These are phyloP conservation scores for Colletotrichum ledebouriae DNA, from an alignment of 2,329 filamentous ascomycete species.

Conservation along the genomic window DNA sequence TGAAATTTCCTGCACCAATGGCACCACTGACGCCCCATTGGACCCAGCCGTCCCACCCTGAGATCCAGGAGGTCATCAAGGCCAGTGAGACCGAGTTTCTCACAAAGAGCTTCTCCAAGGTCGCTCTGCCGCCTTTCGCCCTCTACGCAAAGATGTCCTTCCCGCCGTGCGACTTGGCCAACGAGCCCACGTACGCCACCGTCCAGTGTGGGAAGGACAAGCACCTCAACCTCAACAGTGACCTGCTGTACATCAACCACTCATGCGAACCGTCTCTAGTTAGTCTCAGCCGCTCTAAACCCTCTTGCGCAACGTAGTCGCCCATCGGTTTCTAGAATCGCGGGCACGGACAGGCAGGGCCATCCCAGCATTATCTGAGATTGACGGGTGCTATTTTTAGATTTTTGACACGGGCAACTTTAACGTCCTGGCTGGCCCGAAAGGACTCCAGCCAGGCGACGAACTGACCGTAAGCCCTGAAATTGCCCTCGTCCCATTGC, in stretches of 20 bases:
- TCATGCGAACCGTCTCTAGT: slow-evolving; percentile 76
- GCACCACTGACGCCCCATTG: slow-evolving; percentile 71
- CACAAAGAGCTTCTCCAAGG: slow-evolving; percentile 70
- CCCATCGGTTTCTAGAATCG: not conserved
- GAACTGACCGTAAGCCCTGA: slow-evolving; percentile 66
- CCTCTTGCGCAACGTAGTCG: not conserved
- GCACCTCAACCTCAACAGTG: slow-evolving; percentile 75
- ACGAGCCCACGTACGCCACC: slow-evolving; percentile 72
- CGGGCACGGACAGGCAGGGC: slow-evolving; percentile 29
- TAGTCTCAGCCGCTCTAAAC: slow-evolving; percentile 49
- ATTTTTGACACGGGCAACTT: slow-evolving; percentile 71
- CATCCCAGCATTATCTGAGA: slow-evolving; percentile 24
- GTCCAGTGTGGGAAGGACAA: slow-evolving; percentile 69
- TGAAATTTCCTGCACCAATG: slow-evolving; percentile 53
- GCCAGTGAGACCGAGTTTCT: slow-evolving; percentile 67
- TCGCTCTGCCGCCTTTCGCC: slow-evolving; percentile 70
- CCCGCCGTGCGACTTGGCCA: slow-evolving; percentile 70
- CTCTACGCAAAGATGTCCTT: slow-evolving; percentile 76
- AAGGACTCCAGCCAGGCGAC: slow-evolving; percentile 67
- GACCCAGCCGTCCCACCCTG: slow-evolving; percentile 71
- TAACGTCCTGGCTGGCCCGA: slow-evolving; percentile 69
- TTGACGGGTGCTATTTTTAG: slow-evolving; percentile 50
- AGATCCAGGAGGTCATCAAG: slow-evolving; percentile 67
- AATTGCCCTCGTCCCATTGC: not conserved
- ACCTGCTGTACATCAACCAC: slow-evolving; percentile 77